Evolutionary conservation across 306 rosid species (phyloP), one percentile per base, ranked within the genome.

Genomic region (Quercus suber): DNA sequence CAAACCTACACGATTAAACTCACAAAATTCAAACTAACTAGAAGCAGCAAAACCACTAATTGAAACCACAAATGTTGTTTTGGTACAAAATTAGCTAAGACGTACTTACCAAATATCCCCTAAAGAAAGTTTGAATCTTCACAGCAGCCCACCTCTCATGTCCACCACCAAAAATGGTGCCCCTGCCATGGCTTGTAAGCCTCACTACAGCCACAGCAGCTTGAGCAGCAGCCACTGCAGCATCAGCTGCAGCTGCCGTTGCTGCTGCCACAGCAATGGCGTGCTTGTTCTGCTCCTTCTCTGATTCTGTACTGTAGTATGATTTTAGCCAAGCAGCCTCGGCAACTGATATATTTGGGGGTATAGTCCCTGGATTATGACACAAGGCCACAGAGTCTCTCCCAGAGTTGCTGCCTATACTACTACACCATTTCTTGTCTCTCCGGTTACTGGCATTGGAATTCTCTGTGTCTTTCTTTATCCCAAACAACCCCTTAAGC

Each of bases 261-360:
- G 97, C 97, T 0, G 96, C 96, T 0, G 97, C 98, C 4, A 94
- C 98, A 0, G 98, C 98, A 65, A 92, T 87, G 7, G 98, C 98
- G 5, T 94, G 98, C 87, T 90, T 90, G 90, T 72, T 94, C 83
- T 90, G 96, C 55, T 94, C 94, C 57, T 84, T 78, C 79, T 88
- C 97, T 68, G 93, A 83, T 79, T 94, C 89, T 0, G 78, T 76
- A 89, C 45, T 41, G 45, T 80, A 84, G 85, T 78, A 84, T 0
- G 96, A 86, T 37, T 88, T 90, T 5, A 94, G 78, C 98, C 98
- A 94, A 51, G 93, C 89, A 2, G 96, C 97, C 75, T 94, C 97
- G 3, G 93, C 88, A 2, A 88, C 81, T 0, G 98, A 92, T 15
- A 92, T 77, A 78, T 94, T 92, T 0, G 97, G 96, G 27, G 98